Evolutionary conservation across 805 yeast species (phyloP), one percentile per base, ranked within the genome.

Genomic region (Priceomyces medius): DNA sequence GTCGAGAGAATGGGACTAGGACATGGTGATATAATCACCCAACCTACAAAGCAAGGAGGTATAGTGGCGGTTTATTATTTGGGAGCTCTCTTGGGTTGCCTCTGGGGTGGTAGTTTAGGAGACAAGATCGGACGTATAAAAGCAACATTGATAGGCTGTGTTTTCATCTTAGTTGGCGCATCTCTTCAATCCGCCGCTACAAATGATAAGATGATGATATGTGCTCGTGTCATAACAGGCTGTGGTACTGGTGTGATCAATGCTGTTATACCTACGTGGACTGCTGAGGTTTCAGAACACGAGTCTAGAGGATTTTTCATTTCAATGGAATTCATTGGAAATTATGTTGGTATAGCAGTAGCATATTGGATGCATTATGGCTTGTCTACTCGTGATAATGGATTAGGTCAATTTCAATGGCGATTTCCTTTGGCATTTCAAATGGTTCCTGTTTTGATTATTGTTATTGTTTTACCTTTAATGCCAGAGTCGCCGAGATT

Each of bases 341-440:
- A 26, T 26, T 26, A 26, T 26, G 29, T 26, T 12, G 29, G 29
- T 26, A 26, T 26, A 26, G 29, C 29, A 12, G 29, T 31, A 14
- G 34, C 21, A 16, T 75, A 69, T 52, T 75, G 76, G 74, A 72
- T 74, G 43, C 73, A 73, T 47, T 73, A 73, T 47, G 79, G 77
- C 4, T 72, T 72, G 13, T 52, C 57, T 57, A 32, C 52, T 55
- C 41, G 58, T 71, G n/a, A 58, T 66, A 9, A 47, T 58, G 3
- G 53, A 58, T 28, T 43, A 51, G 26, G 54, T 56, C 35, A 26
- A 26, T 26, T 26, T 9, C 80, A 74, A 48, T 74, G 79, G 80
- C 42, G 66, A 38, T 68, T 73, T 31, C 79, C 79, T 3, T 62
- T 73, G 45, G 76, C 74, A 5, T 54, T 74, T 24, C 79, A 74